Base-by-base conservation (phyloP, 1,284 basidiomycete genomes). In the Microbotryum scabiosae region DNA sequence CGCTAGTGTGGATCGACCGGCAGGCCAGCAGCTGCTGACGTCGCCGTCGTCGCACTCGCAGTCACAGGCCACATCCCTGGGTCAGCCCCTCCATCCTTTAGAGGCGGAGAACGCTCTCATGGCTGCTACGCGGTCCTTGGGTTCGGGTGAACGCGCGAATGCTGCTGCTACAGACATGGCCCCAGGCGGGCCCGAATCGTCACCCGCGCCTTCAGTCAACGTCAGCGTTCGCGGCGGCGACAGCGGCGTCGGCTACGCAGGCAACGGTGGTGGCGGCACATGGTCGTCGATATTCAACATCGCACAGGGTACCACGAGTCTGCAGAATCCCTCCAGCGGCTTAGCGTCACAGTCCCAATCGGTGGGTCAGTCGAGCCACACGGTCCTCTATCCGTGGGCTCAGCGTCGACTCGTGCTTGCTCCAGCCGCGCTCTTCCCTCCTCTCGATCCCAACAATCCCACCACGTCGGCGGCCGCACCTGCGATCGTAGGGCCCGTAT, bases 361-460 rank as follows among this genome's bases (percentile, higher is more conserved):
- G 26, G 20, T 44, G 20, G 21, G 51, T 5, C 3, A 47, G 28
- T 47, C 48, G 44, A 51, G 51, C n/a, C 61, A 60, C 47, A 67
- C 66, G 1, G 66, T 70, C 48, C 61, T 70, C 43, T 71, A 71
- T 59, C 70, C 70, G 3, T 71, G 70, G 70, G 69, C 70, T 4
- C 69, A 69, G 46, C 67, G 70, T n/a, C 59, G 55, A 1, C 47
- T 71, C 30, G 23, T 51, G 5, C 64, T 70, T 47, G 54, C 69
- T 3, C 70, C 70, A 2, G 63, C 69, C 2, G 60, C 67, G 43
- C 69, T 67, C 43, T 61, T 70, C 51, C 62, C 67, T 7, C 61
- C 61, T 3, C 25, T 53, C 28, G 48, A 60, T 4, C 21, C 63
- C 3, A 8, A 23, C 43, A 51, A 60, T 51, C 36, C 55, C 9